Percentiles rank a stretch among this genome's conserved stretches.
These are phyloP conservation scores for Aspergillus fijiensis DNA, from an alignment of 2,329 filamentous ascomycete genomes.

Conservation along the genomic window DNA sequence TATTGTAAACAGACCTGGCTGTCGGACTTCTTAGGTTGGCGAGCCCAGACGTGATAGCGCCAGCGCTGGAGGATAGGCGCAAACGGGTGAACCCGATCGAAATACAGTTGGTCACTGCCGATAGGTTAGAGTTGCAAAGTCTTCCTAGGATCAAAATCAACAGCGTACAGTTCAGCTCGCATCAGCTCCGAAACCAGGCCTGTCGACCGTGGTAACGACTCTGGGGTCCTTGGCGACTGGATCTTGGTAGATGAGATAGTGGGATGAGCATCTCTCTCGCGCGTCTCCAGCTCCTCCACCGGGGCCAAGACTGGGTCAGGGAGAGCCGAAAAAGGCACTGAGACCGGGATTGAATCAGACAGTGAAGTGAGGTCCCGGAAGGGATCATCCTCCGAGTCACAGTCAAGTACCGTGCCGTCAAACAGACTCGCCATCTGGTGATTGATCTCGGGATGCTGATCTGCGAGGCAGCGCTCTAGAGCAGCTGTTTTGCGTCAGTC, in stretches of 20 bases:
- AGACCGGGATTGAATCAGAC: neutral
- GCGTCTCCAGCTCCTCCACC: neutral
- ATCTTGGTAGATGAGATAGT: neutral
- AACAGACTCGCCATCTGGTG: conserved; percentile 17
- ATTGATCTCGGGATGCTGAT: conserved; percentile 25
- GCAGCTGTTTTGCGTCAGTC: conserved; percentile 19
- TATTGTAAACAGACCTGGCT: conserved; percentile 32
- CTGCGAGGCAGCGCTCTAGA: conserved; percentile 28
- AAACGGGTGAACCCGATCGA: conserved; percentile 32
- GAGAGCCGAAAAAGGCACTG: neutral
- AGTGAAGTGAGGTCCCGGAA: conserved; percentile 7
- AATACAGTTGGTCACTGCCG: conserved; percentile 31
- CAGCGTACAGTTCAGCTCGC: conserved; percentile 22
- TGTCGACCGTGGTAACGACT: conserved; percentile 4
- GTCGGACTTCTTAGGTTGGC: conserved; percentile 15
- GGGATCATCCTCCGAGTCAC: conserved; percentile 20
- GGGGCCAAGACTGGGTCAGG: conserved; percentile 3
- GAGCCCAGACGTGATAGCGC: conserved; percentile 30
- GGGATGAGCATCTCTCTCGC: neutral
- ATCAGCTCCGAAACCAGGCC: conserved; percentile 20
- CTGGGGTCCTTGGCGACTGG: conserved; percentile 12
- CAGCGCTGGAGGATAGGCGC: conserved; percentile 30
- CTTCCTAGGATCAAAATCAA: neutral
- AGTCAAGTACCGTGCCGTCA: conserved; percentile 15
- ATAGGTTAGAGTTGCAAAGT: neutral